Evolutionary conservation across 192 early-diverging fungal species (phyloP), one percentile per base, ranked within the genome.

Genomic region (Gamsiella multidivaricata): DNA sequence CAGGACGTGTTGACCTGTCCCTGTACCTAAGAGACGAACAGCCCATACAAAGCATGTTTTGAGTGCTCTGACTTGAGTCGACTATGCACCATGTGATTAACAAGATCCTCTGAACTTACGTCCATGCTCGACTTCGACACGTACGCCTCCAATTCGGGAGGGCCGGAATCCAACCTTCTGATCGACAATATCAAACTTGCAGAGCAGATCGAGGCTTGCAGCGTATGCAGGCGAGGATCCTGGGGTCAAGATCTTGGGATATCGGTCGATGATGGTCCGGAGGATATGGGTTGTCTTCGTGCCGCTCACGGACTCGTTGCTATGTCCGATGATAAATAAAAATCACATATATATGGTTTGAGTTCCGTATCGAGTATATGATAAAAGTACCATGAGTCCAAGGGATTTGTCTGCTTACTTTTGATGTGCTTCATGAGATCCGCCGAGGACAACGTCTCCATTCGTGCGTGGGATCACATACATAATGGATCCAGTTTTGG

Each of bases 381-480:
- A n/a, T n/a, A n/a, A n/a, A n/a, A n/a, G n/a, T n/a, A n/a, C n/a
- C n/a, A n/a, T n/a, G n/a, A n/a, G n/a, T n/a, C n/a, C n/a, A n/a
- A n/a, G n/a, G n/a, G 22, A 14, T 22, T 39, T 39, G 31, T 29
- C 17, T 29, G 28, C 73, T 82, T 85, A 88, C 87, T 71, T 78
- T 46, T 81, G 63, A 60, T 81, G 55, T 1, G 73, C 70, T 29
- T 86, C 69, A 28, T 87, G 85, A 3, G 93, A 93, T 9, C 93
- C 92, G 26, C 94, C 95, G 0, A 95, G 64, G 39, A 94, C 81
- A 32, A 94, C 92, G 37, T 86, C 85, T 12, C 92, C 93, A 66
- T 92, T 87, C 15, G 85, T 84, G 15, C 94, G 85, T 4, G 94
- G 95, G 57, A 96, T 96, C n/a, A 95, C 86, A 79, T 96, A 96